Evolutionary conservation across 2,329 filamentous ascomycete genomes (phyloP).

Genomic region (Penicillium sp.): DNA sequence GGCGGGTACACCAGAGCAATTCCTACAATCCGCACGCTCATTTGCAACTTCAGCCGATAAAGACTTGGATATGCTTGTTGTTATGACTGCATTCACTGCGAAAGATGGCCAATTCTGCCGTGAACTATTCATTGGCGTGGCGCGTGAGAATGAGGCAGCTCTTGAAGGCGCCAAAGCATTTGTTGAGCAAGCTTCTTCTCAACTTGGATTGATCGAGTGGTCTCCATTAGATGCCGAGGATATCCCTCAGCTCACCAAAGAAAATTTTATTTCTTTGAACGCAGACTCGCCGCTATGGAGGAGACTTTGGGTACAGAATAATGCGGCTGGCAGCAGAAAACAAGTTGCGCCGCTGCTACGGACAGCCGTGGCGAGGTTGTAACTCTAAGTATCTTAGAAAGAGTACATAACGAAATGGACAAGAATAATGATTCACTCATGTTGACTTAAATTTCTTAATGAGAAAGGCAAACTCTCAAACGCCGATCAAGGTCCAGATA

Average conservation of each 20-base stretch:
- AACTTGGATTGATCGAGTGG: slow-evolving; percentile 45
- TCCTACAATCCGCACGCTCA: slow-evolving; percentile 43
- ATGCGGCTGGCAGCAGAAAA: slow-evolving; percentile 62
- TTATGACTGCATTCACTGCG: slow-evolving; percentile 61
- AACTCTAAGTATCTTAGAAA: not conserved
- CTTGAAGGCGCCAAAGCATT: slow-evolving; percentile 48
- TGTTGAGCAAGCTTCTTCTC: slow-evolving; percentile 42
- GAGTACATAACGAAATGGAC: not conserved
- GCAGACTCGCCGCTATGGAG: slow-evolving; percentile 38
- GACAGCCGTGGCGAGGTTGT: slow-evolving; percentile 40
- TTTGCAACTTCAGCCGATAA: slow-evolving; percentile 51
- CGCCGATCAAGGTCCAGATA: slow-evolving; percentile 10
- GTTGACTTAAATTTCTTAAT: slow-evolving; percentile 1
- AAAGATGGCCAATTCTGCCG: slow-evolving; percentile 49
- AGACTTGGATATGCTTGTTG: slow-evolving; percentile 54
- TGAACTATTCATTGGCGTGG: slow-evolving; percentile 54
- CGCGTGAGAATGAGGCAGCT: slow-evolving; percentile 37
- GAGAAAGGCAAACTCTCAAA: slow-evolving; percentile 4
- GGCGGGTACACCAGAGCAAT: slow-evolving; percentile 35
- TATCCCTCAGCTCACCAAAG: slow-evolving; percentile 15
- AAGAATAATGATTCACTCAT: not conserved
- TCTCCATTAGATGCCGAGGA: slow-evolving; percentile 28
- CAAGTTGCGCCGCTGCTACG: slow-evolving; percentile 62
- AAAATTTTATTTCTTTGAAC: slow-evolving; percentile 17
- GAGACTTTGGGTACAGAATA: slow-evolving; percentile 58